phyloP scores from a whole-genome alignment of 345 rosid species.

The Melastoma malabathricum region DNA sequence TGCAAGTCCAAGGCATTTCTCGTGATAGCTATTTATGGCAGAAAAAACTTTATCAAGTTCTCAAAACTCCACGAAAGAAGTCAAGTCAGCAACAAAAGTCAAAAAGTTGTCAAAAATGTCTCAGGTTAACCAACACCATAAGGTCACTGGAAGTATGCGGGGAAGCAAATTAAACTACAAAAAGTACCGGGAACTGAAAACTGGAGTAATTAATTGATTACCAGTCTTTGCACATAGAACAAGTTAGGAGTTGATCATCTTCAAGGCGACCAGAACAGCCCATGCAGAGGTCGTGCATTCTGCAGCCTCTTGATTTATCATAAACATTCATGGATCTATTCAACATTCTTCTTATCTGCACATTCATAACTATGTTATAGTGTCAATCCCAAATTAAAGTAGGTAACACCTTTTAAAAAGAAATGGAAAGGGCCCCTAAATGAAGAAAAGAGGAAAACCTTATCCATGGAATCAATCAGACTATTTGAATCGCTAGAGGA shows the following conservation, averaged over 20 bases:
- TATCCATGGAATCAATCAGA: constrained; percentile 24
- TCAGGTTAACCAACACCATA: too few relatives aligned
- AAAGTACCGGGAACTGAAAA: too few relatives aligned
- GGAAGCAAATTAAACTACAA: too few relatives aligned
- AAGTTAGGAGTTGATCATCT: constrained; percentile 21
- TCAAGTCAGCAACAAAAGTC: too few relatives aligned
- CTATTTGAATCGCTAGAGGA: constrained; percentile 17
- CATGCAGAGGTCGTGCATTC: constrained; percentile 17
- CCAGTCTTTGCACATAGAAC: constrained; percentile 48
- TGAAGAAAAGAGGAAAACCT: constrained; percentile 21
- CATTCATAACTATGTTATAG: constrained; percentile 6
- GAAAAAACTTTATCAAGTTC: constrained; percentile 5
- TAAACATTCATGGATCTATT: constrained; percentile 31
- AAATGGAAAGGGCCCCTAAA: background rate
- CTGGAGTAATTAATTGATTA: constrained; percentile 16
- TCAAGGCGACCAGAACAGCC: constrained; percentile 24
- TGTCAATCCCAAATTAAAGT: constrained; percentile 1
- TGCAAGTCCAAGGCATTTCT: constrained; percentile 28
- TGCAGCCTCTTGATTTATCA: constrained; percentile 21
- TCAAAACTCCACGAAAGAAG: too few relatives aligned
- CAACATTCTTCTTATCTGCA: constrained; percentile 39
- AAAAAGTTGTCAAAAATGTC: too few relatives aligned
- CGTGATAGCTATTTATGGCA: constrained; percentile 43
- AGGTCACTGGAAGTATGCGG: too few relatives aligned
- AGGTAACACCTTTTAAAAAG: background rate